phyloP scores from a whole-genome alignment of 1,139 yeast genomes.

The Citeromyces siamensis region DNA sequence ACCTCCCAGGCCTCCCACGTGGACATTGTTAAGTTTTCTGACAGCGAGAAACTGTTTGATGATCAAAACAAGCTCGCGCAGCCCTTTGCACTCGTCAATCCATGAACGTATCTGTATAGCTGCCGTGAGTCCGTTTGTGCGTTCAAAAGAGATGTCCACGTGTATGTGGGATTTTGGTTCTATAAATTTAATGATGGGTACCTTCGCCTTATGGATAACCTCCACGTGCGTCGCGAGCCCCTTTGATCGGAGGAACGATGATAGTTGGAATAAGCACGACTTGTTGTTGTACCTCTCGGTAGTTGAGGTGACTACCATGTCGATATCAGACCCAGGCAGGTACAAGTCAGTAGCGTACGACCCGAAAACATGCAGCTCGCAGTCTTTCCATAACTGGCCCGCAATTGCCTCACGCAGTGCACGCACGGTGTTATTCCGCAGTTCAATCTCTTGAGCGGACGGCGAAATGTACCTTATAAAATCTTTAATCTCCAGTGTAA shows the following conservation, averaged over 20 bases:
- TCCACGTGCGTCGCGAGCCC: conserved; percentile 64
- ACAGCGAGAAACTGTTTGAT: conserved; percentile 80
- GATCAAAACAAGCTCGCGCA: conserved; percentile 74
- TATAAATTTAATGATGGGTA: conserved; percentile 88
- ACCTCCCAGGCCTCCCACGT: conserved; percentile 94
- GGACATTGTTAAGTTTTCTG: conserved; percentile 80
- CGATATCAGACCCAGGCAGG: conserved; percentile 94
- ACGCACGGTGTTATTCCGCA: conserved; percentile 56
- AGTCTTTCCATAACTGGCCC: conserved; percentile 59
- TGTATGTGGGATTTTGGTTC: conserved; percentile 65
- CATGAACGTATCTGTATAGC: conserved; percentile 72
- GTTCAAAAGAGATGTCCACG: conserved; percentile 86
- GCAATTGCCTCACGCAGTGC: conserved; percentile 45
- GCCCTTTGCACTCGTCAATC: conserved; percentile 64
- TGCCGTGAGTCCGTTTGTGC: conserved; percentile 76
- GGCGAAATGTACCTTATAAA: conserved; percentile 87
- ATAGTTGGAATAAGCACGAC: conserved; percentile 58
- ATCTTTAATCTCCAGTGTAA: conserved; percentile 78
- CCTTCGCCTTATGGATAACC: conserved; percentile 86
- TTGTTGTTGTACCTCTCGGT: conserved; percentile 56
- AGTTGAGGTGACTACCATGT: conserved; percentile 73
- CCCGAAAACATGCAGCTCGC: conserved; percentile 83
- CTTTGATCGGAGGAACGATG: conserved; percentile 53
- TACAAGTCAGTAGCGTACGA: conserved; percentile 92
- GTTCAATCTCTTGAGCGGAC: conserved; percentile 56